phyloP scores from a whole-genome alignment of 225 moss, liverwort and hornwort species.

The Ulota crispa region DNA sequence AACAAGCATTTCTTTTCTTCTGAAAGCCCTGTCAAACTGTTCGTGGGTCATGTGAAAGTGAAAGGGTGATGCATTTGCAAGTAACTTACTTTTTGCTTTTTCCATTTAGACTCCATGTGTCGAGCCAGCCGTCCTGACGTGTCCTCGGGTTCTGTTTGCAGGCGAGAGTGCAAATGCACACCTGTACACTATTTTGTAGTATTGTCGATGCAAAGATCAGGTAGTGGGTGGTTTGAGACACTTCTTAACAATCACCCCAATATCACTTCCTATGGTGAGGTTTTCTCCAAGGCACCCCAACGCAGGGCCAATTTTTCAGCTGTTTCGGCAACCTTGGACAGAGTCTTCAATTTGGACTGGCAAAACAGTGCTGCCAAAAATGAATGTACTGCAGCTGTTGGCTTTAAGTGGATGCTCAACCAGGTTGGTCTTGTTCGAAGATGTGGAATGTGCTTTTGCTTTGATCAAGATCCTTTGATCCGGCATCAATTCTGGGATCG shows the following conservation, averaged over 20 bases:
- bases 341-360: conserved; percentile 66
- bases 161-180: conserved; percentile 61
- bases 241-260: conserved; percentile 68
- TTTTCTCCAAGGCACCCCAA: conserved; percentile 44
- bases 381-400: conserved; percentile 67
- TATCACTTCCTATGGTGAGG: conserved; percentile 62
- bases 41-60: background rate
- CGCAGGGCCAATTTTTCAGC: conserved; percentile 52
- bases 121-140: background rate
- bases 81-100: background rate
- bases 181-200: conserved; percentile 75
- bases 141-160: conserved; percentile 29
- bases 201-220: conserved; percentile 71
- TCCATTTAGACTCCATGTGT: background rate
- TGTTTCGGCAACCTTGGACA: conserved; percentile 46
- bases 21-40: background rate
- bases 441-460: background rate
- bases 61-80: background rate
- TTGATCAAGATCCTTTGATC: background rate
- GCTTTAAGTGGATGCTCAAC: conserved; percentile 77
- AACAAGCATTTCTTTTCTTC: background rate
- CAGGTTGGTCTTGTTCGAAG: conserved; percentile 32
- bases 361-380: conserved; percentile 66
- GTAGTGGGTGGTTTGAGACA: conserved; percentile 72
- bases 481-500: background rate